These are phyloP conservation scores for Stemphylium vesicarium DNA, from an alignment of 2,329 filamentous ascomycete species.

Conservation along the genomic window DNA sequence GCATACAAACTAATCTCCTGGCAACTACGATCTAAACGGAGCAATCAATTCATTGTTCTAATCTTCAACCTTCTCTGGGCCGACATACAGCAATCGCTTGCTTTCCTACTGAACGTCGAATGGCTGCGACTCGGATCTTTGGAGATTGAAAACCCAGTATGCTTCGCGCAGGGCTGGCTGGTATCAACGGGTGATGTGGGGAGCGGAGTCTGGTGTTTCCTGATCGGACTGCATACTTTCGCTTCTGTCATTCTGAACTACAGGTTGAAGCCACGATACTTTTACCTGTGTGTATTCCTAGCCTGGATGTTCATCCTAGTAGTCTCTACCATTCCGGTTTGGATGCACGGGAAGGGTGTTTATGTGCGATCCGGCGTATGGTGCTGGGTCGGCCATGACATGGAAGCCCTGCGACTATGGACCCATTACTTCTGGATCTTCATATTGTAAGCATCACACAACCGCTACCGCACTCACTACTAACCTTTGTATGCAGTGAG, in stretches of 20 bases:
- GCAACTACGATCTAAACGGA: constrained; percentile 44
- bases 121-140: constrained; percentile 65
- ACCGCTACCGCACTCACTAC: neutral
- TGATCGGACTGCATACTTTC: constrained; percentile 72
- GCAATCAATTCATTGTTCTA: constrained; percentile 71
- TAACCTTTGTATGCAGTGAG: constrained; percentile 38
- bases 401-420: constrained; percentile 62
- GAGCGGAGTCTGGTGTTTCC: constrained; percentile 70
- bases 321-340: constrained; percentile 61
- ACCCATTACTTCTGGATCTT: constrained; percentile 73
- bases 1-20: constrained; percentile 54
- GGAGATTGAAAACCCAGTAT: constrained; percentile 60
- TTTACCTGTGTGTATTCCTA: constrained; percentile 57
- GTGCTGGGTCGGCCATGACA: constrained; percentile 68
- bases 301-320: constrained; percentile 67
- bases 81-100: constrained; percentile 69
- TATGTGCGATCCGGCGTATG: constrained; percentile 72
- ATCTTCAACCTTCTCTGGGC: constrained; percentile 73
- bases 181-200: constrained; percentile 70
- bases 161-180: constrained; percentile 72
- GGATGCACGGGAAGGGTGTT: constrained; percentile 53
- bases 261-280: constrained; percentile 57
- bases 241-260: constrained; percentile 65
- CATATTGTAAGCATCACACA: constrained; percentile 42
- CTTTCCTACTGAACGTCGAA: constrained; percentile 67